These are phyloP conservation scores for Boletus huronensis DNA, from an alignment of 768 basidiomycete species.

Conservation along the genomic window DNA sequence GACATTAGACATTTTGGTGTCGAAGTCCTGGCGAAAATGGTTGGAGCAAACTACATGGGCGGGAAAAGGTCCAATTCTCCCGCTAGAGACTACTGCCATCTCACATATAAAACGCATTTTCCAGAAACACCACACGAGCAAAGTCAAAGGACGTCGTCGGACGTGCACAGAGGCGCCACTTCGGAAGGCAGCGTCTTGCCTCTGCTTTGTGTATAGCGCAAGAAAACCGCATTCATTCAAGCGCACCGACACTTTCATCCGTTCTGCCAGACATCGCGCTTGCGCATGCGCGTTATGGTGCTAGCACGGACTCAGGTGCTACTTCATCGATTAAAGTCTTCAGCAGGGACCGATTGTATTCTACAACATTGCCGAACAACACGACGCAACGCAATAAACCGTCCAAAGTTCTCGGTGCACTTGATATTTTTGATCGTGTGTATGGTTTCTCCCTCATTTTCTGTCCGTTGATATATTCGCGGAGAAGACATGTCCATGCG, in stretches of 20 bases:
- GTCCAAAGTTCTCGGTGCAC: conserved; percentile 24
- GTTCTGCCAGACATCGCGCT: conserved; percentile 22
- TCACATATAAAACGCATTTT: background rate
- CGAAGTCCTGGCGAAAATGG: conserved; percentile 36
- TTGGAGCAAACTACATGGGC: conserved; percentile 75
- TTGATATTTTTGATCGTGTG: conserved; percentile 30
- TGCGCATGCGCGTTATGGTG: conserved; percentile 24
- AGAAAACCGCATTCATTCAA: conserved; percentile 4
- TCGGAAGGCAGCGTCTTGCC: conserved; percentile 55
- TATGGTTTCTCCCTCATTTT: conserved; percentile 2
- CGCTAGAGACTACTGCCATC: background rate
- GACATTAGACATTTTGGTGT: background rate
- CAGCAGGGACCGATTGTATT: conserved; percentile 4
- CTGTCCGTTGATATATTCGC: conserved; percentile 1
- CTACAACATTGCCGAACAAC: conserved; percentile 2
- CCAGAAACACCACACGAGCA: conserved; percentile 56
- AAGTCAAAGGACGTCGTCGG: conserved; percentile 54
- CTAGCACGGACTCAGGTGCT: background rate
- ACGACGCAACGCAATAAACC: conserved; percentile 7
- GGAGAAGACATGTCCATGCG: conserved; percentile 26
- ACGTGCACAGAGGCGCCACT: conserved; percentile 56
- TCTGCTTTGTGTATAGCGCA: conserved; percentile 37
- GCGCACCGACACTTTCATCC: conserved; percentile 5
- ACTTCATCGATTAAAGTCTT: background rate
- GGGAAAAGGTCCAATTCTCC: conserved; percentile 51